phyloP scores from a whole-genome alignment of 192 early-diverging fungal genomes.

The Coemansia sp. region DNA sequence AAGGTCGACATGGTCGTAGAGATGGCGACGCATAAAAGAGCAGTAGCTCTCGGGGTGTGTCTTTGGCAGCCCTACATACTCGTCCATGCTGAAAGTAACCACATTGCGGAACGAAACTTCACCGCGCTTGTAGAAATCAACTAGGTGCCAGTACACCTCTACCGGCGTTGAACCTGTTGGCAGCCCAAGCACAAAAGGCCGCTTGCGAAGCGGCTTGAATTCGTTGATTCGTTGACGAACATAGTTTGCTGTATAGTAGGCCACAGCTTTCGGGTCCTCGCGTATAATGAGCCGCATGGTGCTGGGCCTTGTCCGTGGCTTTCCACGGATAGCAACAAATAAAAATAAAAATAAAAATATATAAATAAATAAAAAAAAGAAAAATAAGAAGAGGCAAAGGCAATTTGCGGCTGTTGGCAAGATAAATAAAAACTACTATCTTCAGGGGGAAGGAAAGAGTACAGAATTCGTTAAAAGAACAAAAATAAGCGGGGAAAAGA shows the following conservation, averaged over 20 bases:
- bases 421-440: too few relatives aligned
- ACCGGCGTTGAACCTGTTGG: slow-evolving; percentile 84
- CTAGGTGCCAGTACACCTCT: slow-evolving; percentile 77
- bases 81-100: slow-evolving; percentile 88
- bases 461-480: too few relatives aligned
- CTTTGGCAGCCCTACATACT: slow-evolving; percentile 76
- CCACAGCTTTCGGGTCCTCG: slow-evolving; percentile 55
- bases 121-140: slow-evolving; percentile 69
- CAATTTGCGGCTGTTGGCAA: too few relatives aligned
- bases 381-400: background rate
- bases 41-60: slow-evolving; percentile 82
- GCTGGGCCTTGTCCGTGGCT: slow-evolving; percentile 1
- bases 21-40: slow-evolving; percentile 85
- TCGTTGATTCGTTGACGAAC: slow-evolving; percentile 75
- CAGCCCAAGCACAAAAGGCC: slow-evolving; percentile 82
- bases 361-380: background rate
- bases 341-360: background rate
- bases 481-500: too few relatives aligned
- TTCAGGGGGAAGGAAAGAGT: too few relatives aligned
- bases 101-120: slow-evolving; percentile 76
- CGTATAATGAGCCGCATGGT: slow-evolving; percentile 53
- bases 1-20: slow-evolving; percentile 85
- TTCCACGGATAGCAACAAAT: background rate
- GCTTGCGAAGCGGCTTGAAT: slow-evolving; percentile 69
- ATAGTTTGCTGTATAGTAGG: slow-evolving; percentile 67